These are phyloP conservation scores for Hordeum pubiflorum DNA, from an alignment of 202 grass and related monocot species.

Conservation along the genomic window DNA sequence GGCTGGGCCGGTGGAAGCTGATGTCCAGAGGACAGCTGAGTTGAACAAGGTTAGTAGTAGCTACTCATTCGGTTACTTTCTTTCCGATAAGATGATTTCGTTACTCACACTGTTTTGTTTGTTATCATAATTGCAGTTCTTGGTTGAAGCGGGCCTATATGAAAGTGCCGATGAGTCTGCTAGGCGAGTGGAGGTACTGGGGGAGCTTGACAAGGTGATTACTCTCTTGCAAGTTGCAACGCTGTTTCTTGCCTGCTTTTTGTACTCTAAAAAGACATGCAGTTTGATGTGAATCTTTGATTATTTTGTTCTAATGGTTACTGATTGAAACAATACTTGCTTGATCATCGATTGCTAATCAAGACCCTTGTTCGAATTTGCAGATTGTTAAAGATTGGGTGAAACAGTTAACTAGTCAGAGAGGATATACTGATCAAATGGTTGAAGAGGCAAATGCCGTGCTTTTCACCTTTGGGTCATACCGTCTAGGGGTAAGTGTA, in stretches of 20 bases:
- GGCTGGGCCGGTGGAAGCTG: slow-evolving; percentile 49
- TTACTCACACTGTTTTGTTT: background rate
- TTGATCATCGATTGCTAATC: background rate
- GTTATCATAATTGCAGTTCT: slow-evolving; percentile 33
- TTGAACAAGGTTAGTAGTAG: slow-evolving; percentile 47
- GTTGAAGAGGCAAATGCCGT: slow-evolving; percentile 85
- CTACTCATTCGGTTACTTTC: background rate
- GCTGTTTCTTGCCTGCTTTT: background rate
- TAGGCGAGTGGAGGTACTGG: slow-evolving; percentile 62
- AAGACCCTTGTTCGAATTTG: background rate
- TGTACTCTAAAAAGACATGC: background rate
- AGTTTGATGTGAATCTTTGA: background rate
- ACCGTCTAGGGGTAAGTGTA: slow-evolving; percentile 69
- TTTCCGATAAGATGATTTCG: background rate
- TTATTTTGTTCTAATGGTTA: background rate
- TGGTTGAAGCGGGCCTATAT: slow-evolving; percentile 57
- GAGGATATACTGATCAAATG: slow-evolving; percentile 91
- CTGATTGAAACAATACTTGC: background rate
- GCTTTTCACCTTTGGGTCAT: slow-evolving; percentile 93
- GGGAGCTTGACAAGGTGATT: slow-evolving; percentile 67
- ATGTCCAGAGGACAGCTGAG: slow-evolving; percentile 48
- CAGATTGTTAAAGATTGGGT: slow-evolving; percentile 96
- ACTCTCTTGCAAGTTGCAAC: background rate
- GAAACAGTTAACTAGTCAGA: slow-evolving; percentile 76
- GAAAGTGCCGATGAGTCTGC: slow-evolving; percentile 52